phyloP scores from a whole-genome alignment of 805 yeast genomes.

The Sugiyamaella lignohabitans region DNA sequence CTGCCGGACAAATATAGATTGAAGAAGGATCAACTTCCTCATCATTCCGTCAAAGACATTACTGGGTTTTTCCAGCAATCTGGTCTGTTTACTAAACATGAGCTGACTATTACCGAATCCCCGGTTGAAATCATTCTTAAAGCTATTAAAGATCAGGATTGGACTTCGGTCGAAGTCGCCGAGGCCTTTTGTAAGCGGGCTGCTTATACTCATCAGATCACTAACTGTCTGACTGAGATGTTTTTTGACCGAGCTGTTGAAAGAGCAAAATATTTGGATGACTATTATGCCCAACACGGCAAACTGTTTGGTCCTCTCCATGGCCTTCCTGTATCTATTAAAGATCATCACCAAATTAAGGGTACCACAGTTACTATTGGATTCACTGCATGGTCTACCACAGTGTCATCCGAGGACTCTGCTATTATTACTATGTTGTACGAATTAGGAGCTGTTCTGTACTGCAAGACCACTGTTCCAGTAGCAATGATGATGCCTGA shows the following conservation, averaged over 20 bases:
- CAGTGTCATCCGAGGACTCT: constrained; percentile 28
- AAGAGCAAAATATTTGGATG: constrained; percentile 51
- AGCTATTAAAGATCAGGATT: constrained; percentile 37
- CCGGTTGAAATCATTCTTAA: constrained; percentile 21
- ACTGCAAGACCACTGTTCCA: constrained; percentile 49
- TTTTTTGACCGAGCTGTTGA: constrained; percentile 55
- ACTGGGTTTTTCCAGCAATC: constrained; percentile 17
- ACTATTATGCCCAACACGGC: constrained; percentile 39
- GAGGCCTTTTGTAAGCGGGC: constrained; percentile 55
- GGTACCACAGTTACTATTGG: constrained; percentile 49
- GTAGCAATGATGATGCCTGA: constrained; percentile 48
- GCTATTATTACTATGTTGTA: constrained; percentile 37
- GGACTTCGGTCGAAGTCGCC: constrained; percentile 41
- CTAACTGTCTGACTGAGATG: constrained; percentile 33
- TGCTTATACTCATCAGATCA: constrained; percentile 50
- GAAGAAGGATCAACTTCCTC: constrained; percentile 22
- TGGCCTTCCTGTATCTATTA: constrained; percentile 59
- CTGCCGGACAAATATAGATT: constrained; percentile 19
- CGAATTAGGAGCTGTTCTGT: constrained; percentile 46
- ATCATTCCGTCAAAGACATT: constrained; percentile 18
- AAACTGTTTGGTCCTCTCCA: constrained; percentile 55
- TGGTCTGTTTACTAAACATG: constrained; percentile 21
- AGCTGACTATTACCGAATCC: constrained; percentile 24
- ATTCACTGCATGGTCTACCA: constrained; percentile 30
- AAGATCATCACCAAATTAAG: constrained; percentile 42